Base-by-base conservation (phyloP, 2,329 filamentous ascomycete genomes). In the Epichloe baconii region DNA sequence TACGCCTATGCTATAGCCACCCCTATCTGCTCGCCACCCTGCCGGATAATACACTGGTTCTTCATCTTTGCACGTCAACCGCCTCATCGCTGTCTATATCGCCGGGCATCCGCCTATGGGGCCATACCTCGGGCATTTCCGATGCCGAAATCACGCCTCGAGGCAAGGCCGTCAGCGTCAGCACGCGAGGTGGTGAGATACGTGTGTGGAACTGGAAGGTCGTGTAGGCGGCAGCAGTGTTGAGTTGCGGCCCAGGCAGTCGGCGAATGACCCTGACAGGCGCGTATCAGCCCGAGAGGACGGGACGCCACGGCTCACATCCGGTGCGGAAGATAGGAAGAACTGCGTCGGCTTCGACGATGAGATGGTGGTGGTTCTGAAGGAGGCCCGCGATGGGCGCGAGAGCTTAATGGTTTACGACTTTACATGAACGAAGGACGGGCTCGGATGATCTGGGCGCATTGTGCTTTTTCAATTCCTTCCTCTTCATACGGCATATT, bases 141-240 rank as follows among this genome's bases (percentile, higher is more conserved):
- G 84, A 87, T 35, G 88, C 87, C 7, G 84, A 94, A 60, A 87
- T 95, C 50, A 90, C 86, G 17, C 80, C 85, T 44, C 80, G 86
- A 38, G 89, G 89, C 17, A 94, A 90, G 66, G 90, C 89, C 0
- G 86, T 96, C 4, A 94, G 88, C n/a, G 84, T 95, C 48, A 93
- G 86, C 66, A 76, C 77, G 19, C 75, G 80, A n/a, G 89, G 88
- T 31, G 82, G 85, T 52, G 85, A 88, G 63, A 80, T 88, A 54
- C 80, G 89, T 6, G 5, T 96, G 90, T 23, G 23, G 88, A 95
- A 61, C 75, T 96, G 1, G 89, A 95, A 66, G 85, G 85, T 6
- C 76, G 85, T 3, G 74, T 71, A 0, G 67, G 70, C 49, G 71
- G 74, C 21, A 76, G 73, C 56, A 80, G 77, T 55, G 71, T 79